Evolutionary conservation across 208 protist species (phyloP).

Genomic region (Strigomonas culicis): DNA sequence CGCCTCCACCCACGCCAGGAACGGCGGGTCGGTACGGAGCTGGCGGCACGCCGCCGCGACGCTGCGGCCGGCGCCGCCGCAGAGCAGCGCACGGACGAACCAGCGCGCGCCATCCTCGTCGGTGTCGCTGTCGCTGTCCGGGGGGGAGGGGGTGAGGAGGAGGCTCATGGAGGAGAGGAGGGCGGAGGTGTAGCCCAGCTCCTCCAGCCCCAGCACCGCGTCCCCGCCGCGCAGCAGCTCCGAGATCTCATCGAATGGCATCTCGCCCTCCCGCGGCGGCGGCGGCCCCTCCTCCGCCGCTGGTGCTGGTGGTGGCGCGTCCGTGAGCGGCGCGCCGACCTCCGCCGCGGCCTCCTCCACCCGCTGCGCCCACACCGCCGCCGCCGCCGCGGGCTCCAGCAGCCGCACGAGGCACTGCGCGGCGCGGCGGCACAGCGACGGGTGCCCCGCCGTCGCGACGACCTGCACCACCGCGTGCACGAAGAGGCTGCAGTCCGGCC

Average conservation of each 20-base stretch:
- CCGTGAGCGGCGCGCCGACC: constrained; percentile 1
- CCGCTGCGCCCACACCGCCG: not conserved
- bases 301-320: too few relatives aligned
- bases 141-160: constrained; percentile 13
- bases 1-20: not conserved
- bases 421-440: constrained; percentile 18
- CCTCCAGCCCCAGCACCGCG: constrained; percentile 32
- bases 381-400: constrained; percentile 13
- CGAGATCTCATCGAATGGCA: constrained; percentile 47
- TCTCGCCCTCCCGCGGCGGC: too few relatives aligned
- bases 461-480: constrained; percentile 40
- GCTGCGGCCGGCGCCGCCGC: not conserved
- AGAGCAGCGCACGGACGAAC: not conserved
- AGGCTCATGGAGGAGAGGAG: constrained; percentile 26
- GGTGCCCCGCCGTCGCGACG: constrained; percentile 28
- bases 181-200: constrained; percentile 30
- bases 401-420: constrained; percentile 37
- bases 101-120: not conserved
- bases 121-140: not conserved
- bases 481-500: constrained; percentile 39
- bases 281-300: too few relatives aligned
- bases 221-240: constrained; percentile 43
- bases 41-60: too few relatives aligned
- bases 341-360: not conserved
- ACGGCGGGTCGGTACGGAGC: not conserved